These are phyloP conservation scores for Penicillium rolfsii DNA, from an alignment of 2,329 filamentous ascomycete species.

Conservation along the genomic window DNA sequence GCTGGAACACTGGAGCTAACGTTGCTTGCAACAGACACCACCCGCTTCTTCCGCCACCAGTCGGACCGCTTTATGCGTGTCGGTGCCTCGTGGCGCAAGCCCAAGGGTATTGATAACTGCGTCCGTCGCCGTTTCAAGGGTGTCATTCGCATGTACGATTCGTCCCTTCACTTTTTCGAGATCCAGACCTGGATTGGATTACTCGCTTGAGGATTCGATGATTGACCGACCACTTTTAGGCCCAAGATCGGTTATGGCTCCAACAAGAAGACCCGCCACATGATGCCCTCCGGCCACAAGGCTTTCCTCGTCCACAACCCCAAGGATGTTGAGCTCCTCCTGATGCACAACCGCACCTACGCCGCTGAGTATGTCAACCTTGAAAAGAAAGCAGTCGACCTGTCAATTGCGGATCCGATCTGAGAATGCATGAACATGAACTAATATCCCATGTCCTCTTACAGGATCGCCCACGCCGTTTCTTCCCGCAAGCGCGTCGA, in stretches of 20 bases:
- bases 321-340: slow-evolving; percentile 92
- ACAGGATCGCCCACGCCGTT: slow-evolving; percentile 94
- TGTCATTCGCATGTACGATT: slow-evolving; percentile 87
- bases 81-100: slow-evolving; percentile 92
- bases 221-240: slow-evolving; percentile 1
- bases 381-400: too few species aligned
- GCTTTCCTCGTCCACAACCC: slow-evolving; percentile 98
- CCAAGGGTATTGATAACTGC: slow-evolving; percentile 99
- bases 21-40: slow-evolving; percentile 67
- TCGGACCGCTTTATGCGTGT: slow-evolving; percentile 95
- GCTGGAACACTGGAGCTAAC: slow-evolving; percentile 46
- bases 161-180: not conserved
- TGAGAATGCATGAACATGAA: not conserved
- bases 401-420: not conserved
- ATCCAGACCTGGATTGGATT: slow-evolving; percentile 4
- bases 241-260: slow-evolving; percentile 92
- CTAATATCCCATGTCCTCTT: not conserved
- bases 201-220: not conserved
- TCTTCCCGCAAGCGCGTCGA: slow-evolving; percentile 98
- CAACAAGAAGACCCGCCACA: slow-evolving; percentile 99
- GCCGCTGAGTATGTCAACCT: slow-evolving; percentile 81
- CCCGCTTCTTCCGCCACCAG: slow-evolving; percentile 97
- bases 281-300: slow-evolving; percentile 99
- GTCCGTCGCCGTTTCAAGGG: slow-evolving; percentile 98
- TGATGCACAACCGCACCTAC: slow-evolving; percentile 99